Conservation (phyloP, 768 basidiomycete genomes). For the Lactifluus piperatus region DNA sequence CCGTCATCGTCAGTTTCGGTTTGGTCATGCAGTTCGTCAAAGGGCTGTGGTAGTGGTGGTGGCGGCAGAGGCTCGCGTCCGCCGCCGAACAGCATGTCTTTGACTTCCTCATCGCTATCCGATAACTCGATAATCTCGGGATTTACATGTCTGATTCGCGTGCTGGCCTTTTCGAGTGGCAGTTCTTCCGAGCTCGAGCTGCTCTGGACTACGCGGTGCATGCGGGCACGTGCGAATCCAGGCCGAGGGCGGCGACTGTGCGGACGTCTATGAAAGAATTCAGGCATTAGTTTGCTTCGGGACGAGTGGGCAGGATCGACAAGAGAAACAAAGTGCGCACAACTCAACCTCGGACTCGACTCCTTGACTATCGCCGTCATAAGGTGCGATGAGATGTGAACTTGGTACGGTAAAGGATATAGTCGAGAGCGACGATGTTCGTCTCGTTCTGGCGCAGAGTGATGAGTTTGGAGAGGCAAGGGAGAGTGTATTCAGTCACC, state of each 20-base stretch:
- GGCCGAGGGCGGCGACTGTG: background rate
- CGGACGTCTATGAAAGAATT: background rate
- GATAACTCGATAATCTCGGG: conserved; percentile 6
- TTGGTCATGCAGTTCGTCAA: background rate
- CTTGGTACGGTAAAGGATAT: background rate
- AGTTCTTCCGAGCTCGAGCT: conserved; percentile 5
- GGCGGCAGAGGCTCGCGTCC: background rate
- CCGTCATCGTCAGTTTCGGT: background rate
- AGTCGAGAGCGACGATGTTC: conserved; percentile 1
- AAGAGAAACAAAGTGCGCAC: background rate
- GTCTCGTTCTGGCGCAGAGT: background rate
- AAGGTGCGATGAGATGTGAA: background rate
- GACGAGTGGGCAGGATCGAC: background rate
- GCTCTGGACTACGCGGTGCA: conserved; percentile 9
- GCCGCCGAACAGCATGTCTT: background rate
- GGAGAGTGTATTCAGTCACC: background rate
- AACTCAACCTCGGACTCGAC: conserved; percentile 4
- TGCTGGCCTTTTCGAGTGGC: background rate
- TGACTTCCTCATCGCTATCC: conserved; percentile 7
- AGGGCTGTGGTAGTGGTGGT: background rate
- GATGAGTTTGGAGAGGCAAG: background rate
- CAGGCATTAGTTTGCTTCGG: background rate
- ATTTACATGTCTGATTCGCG: background rate
- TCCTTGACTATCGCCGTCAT: background rate
- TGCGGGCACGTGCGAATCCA: conserved; percentile 1